Percentiles rank a stretch among this genome's conserved stretches.
Conservation (phyloP, 495 filamentous ascomycete genomes). For the Lasiosphaeria hispida region DNA sequence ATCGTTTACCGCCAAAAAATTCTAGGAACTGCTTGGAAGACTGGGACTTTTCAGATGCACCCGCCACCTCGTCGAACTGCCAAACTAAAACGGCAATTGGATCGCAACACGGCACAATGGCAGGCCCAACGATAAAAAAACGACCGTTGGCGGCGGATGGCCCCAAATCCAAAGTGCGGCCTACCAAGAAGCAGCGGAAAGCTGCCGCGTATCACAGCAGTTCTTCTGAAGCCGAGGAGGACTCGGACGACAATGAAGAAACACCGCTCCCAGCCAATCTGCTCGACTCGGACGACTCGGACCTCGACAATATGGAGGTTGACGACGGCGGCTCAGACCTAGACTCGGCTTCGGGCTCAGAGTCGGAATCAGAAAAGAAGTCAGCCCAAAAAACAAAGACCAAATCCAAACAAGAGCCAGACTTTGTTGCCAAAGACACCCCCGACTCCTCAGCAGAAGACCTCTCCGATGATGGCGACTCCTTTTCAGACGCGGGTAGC, state of each 20-base stretch:
- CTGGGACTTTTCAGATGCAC: not conserved
- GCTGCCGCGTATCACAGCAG: constrained; percentile 71
- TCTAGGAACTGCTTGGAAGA: constrained; percentile 22
- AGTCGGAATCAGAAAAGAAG: constrained; percentile 25
- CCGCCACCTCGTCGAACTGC: not conserved
- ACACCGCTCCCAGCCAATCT: constrained; percentile 64
- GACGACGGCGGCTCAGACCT: constrained; percentile 44
- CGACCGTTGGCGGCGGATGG: constrained; percentile 43
- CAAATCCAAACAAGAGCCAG: not conserved
- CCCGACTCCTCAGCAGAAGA: constrained; percentile 30
- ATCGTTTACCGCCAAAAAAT: constrained; percentile 36
- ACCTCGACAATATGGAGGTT: constrained; percentile 45
- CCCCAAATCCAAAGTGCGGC: constrained; percentile 53
- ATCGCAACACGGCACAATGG: constrained; percentile 27
- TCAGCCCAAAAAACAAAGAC: constrained; percentile 18
- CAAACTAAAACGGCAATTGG: constrained; percentile 7
- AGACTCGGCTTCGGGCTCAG: constrained; percentile 41
- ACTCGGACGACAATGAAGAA: constrained; percentile 37
- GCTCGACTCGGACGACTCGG: constrained; percentile 64
- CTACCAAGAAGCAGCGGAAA: constrained; percentile 70
- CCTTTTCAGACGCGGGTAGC: constrained; percentile 35
- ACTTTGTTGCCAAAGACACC: constrained; percentile 34
- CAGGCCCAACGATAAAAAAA: constrained; percentile 31
- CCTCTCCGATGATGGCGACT: constrained; percentile 34
- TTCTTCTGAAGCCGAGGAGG: constrained; percentile 55